Percentiles rank a stretch among this genome's conserved stretches.
These are phyloP conservation scores for Olyra latifolia DNA, from an alignment of 176 grass and related monocot genomes.

Conservation along the genomic window DNA sequence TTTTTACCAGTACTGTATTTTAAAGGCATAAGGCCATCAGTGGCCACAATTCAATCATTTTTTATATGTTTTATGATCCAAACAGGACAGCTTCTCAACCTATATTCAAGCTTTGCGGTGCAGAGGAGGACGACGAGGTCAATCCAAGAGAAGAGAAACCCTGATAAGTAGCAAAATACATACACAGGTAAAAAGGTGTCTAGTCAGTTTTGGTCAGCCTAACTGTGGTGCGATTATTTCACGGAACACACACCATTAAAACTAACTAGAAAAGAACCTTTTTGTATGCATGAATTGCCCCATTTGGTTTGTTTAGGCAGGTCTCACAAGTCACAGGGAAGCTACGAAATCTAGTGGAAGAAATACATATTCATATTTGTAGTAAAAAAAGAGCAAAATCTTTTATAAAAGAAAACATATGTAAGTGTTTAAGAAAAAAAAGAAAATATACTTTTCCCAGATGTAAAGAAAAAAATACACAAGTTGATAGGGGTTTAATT, in stretches of 20 bases:
- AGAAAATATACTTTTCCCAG: background rate
- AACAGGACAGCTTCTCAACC: background rate
- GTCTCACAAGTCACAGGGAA: background rate
- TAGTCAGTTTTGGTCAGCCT: background rate
- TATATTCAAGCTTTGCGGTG: background rate
- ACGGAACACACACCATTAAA: background rate
- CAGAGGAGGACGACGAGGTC: background rate
- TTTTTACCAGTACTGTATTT: too few species aligned
- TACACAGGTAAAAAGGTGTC: background rate
- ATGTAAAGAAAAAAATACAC: background rate
- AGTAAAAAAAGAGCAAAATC: background rate
- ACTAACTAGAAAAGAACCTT: background rate
- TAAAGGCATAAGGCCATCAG: too few species aligned
- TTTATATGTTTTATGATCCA: background rate
- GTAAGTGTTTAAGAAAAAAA: background rate
- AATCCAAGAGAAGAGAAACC: background rate
- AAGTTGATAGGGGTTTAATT: background rate
- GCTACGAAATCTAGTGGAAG: background rate
- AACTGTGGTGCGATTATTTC: background rate
- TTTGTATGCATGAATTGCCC: background rate
- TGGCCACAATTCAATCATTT: too few species aligned
- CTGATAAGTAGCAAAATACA: background rate
- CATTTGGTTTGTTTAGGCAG: background rate
- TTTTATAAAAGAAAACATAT: background rate
- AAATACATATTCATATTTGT: background rate